Evolutionary conservation across 2,329 filamentous ascomycete genomes (phyloP).

Genomic region (Eurotiales sp.): DNA sequence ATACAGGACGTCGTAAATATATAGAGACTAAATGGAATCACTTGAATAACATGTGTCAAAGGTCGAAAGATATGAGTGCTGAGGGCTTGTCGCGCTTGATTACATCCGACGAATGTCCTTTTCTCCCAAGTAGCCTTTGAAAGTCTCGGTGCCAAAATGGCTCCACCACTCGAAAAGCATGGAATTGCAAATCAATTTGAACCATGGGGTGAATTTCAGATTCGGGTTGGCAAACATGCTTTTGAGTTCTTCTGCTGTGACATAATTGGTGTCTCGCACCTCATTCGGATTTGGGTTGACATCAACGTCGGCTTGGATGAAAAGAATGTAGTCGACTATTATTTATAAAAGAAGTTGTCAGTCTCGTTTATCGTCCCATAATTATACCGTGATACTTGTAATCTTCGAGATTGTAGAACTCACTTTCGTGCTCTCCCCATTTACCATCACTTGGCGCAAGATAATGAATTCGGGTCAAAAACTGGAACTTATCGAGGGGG

Average conservation of each 20-base stretch:
- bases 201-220: slow-evolving; percentile 94
- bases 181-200: slow-evolving; percentile 96
- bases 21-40: background rate
- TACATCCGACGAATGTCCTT: slow-evolving; percentile 82
- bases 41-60: background rate
- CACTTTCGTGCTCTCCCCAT: slow-evolving; percentile 98
- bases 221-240: slow-evolving; percentile 75
- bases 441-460: slow-evolving; percentile 94
- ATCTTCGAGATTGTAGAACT: slow-evolving; percentile 34
- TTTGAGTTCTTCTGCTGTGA: slow-evolving; percentile 77
- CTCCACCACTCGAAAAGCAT: slow-evolving; percentile 99
- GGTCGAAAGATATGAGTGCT: background rate
- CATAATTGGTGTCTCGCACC: slow-evolving; percentile 79
- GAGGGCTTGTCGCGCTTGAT: slow-evolving; percentile 8
- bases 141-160: slow-evolving; percentile 67
- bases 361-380: too few relatives aligned
- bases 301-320: slow-evolving; percentile 92
- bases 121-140: slow-evolving; percentile 85
- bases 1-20: background rate
- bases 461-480: slow-evolving; percentile 96
- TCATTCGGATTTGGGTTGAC: slow-evolving; percentile 81
- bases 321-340: slow-evolving; percentile 94
- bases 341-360: too few relatives aligned
- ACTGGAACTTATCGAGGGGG: slow-evolving; percentile 84
- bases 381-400: too few relatives aligned